Evolutionary conservation across 208 protist species (phyloP).

Genomic region (Trypanosoma melophagium): DNA sequence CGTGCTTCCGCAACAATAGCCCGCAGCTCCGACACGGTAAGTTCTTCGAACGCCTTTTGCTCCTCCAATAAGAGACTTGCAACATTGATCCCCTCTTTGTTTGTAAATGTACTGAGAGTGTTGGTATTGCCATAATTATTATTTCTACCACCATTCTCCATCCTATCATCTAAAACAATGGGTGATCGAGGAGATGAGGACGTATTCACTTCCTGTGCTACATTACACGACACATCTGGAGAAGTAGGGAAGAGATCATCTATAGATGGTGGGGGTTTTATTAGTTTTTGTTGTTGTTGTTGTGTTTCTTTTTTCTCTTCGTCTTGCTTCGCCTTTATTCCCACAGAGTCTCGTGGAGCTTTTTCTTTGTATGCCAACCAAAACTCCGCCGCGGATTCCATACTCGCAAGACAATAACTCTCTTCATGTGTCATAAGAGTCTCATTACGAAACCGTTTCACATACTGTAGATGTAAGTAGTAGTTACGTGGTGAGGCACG

Average conservation of each 20-base stretch:
- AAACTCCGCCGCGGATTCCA: constrained; percentile 62
- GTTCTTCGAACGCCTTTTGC: constrained; percentile 57
- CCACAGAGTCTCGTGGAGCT: background rate
- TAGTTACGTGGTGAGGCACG: constrained; percentile 64
- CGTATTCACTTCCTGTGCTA: no score
- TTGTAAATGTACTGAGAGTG: background rate
- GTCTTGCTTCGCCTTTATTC: no score
- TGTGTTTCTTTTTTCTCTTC: background rate
- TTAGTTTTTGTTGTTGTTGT: background rate
- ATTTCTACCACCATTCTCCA: no score
- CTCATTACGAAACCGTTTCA: constrained; percentile 52
- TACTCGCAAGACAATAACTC: constrained; percentile 71
- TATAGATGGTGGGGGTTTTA: no score
- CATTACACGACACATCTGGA: no score
- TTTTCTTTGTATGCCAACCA: constrained; percentile 52
- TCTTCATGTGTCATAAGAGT: constrained; percentile 52
- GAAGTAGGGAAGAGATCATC: no score
- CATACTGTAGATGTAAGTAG: constrained; percentile 71
- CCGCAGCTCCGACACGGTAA: constrained; percentile 59
- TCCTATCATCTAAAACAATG: no score
- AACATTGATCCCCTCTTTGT: constrained; percentile 11
- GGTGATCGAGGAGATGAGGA: no score
- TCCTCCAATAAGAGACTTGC: constrained; percentile 35
- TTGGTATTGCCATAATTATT: background rate
- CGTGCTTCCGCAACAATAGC: constrained; percentile 69